Base-by-base conservation (phyloP, 2,329 filamentous ascomycete species). In the Zasmidium angulare region DNA sequence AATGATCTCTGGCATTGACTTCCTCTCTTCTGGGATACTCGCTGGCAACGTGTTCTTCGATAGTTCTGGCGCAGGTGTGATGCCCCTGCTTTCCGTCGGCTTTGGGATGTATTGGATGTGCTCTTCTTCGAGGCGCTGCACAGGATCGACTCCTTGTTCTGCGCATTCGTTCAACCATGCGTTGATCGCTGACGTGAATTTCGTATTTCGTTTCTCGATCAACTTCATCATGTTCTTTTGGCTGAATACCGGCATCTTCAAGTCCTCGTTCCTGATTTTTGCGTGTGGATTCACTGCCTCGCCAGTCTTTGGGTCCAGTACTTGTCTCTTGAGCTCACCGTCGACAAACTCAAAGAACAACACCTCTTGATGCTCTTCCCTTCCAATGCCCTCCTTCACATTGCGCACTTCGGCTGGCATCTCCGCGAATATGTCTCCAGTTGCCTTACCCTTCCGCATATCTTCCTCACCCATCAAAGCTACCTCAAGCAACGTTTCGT, bases 301-400 rank as follows among this genome's bases (percentile, higher is more conserved):
- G 1, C 89, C 90, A 0, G 89, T 91, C 72, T 89, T 90, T 55
- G 85, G 84, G 72, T 88, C 79, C 55, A 82, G 79, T 0, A 92
- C 89, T 71, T 96, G 88, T 46, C 89, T 83, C 77, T 93, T 97
- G 66, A 98, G 75, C 71, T 97, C 93, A 0, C 89, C 93, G 72
- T 98, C 95, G 19, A 96, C 77, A 66, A 96, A 98, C 72, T 98
- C 95, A 69, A 99, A 96, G 36, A 93, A 84, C 22, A 99, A 76
- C 17, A 96, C 88, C 67, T 96, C 87, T 9, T 56, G 56, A 22
- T 71, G 63, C 36, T 79, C 77, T 61, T 78, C 68, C 46, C 72
- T 68, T n/a, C 70, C 68, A 24, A 66, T 3, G 0, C 68, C 67
- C 26, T 74, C 74, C 31, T 72, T 70, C 36, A 78, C 72, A 17